Base-by-base conservation (phyloP, 106 monocot genomes). In the Acanthochlamys bracteata region DNA sequence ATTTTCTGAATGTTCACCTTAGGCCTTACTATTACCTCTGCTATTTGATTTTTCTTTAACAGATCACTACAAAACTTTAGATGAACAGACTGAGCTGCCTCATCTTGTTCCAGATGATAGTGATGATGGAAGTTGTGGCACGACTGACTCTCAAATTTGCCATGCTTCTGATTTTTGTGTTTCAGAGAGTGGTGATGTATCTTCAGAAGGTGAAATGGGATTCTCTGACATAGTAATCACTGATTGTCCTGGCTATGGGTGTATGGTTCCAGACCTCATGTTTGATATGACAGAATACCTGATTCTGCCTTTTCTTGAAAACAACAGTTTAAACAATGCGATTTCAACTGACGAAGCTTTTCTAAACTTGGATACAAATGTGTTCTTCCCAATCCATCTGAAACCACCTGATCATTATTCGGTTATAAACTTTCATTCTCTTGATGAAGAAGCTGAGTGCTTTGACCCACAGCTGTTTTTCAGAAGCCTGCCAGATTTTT, bases 391-490 rank as follows among this genome's bases (percentile, higher is more conserved):
- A 54, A 74, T 77, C 68, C 71, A 76, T 56, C 81, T 74, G 49
- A 75, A 79, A 69, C 49, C 66, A 57, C 46, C 72, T 62, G 77
- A 80, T 11, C 57, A 72, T 24, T 75, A 82, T 61, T 63, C 51
- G 63, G 75, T 63, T 16, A 66, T 66, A 39, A 71, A 23, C 42
- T 76, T 11, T 49, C 51, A 53, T 11, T 72, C 64, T 72, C 25
- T 59, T 54, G 64, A 69, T 27, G 69, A 68, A 42, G 77, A 69
- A 54, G 63, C 24, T 7, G 76, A 69, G 40, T 67, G 54, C 49
- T 73, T 82, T 72, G 82, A 88, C 73, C 74, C 74, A 59, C 82
- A 88, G 33, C 66, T 79, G 22, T 64, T 77, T 61, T 55, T 78
- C 33, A 78, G 74, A 41, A 77, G 55, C 24, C 68, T 82, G 53